Percentiles rank a stretch among this genome's conserved stretches.
phyloP scores from a whole-genome alignment of 2,329 filamentous ascomycete genomes.

The Trichoderma citrinoviride region DNA sequence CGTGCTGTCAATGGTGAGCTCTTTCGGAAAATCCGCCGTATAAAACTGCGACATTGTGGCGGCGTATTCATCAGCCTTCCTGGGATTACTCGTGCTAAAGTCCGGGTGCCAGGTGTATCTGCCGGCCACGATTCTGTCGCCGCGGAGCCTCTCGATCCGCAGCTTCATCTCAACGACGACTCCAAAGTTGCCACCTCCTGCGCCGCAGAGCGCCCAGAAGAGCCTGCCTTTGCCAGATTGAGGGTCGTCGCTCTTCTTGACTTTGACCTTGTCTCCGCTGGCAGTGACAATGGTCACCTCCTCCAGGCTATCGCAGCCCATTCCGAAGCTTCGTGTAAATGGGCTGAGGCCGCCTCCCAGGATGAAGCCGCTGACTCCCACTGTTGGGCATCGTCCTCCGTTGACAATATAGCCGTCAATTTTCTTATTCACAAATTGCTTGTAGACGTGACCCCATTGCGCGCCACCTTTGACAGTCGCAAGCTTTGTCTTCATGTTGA shows the following conservation, averaged over 20 bases:
- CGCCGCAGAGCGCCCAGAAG: constrained; percentile 43
- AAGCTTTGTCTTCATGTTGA: constrained; percentile 25
- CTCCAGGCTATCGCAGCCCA: constrained; percentile 28
- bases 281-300: constrained; percentile 37
- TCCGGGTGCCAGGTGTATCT: constrained; percentile 28
- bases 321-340: constrained; percentile 32
- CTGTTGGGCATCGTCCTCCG: constrained; percentile 36
- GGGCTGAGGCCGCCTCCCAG: constrained; percentile 38
- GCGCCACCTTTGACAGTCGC: constrained; percentile 32
- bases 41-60: constrained; percentile 31
- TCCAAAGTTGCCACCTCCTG: constrained; percentile 42
- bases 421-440: constrained; percentile 28
- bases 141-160: constrained; percentile 23
- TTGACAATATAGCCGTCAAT: constrained; percentile 30
- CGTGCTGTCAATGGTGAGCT: constrained; percentile 32
- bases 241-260: constrained; percentile 24
- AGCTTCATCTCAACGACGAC: constrained; percentile 36
- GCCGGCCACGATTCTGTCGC: constrained; percentile 27
- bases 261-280: constrained; percentile 26
- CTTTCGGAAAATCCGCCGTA: constrained; percentile 27
- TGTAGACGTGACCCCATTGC: constrained; percentile 36
- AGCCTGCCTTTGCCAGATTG: constrained; percentile 26
- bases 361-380: constrained; percentile 41
- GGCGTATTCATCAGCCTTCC: neutral
- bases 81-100: too few relatives aligned